phyloP scores from a whole-genome alignment of 1,284 basidiomycete species.

The Retiboletus flavoniger region DNA sequence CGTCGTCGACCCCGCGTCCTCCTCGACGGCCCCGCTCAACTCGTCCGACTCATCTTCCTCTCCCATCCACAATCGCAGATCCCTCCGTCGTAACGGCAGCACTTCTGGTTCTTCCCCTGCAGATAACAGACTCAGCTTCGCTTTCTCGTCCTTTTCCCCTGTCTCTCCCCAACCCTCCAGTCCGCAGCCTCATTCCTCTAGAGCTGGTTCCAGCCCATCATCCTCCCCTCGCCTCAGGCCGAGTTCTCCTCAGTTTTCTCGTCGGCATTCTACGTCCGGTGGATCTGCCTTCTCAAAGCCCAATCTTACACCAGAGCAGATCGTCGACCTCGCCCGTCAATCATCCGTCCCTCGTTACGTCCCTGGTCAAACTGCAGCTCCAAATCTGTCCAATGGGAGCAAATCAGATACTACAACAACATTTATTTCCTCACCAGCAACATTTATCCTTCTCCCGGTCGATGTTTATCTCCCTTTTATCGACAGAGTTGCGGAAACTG shows the following conservation, averaged over 20 bases:
- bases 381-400: conserved; percentile 22
- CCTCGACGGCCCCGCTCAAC: conserved; percentile 16
- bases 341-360: conserved; percentile 49
- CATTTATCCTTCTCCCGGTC: conserved; percentile 68
- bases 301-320: conserved; percentile 61
- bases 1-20: conserved; percentile 38
- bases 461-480: conserved; percentile 75
- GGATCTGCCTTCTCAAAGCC: conserved; percentile 37
- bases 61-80: conserved; percentile 25
- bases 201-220: conserved; percentile 30
- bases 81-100: conserved; percentile 32
- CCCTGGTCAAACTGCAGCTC: conserved; percentile 20
- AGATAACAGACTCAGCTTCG: conserved; percentile 60
- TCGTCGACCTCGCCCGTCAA: conserved; percentile 62
- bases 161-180: conserved; percentile 20
- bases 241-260: conserved; percentile 42
- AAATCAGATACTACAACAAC: not conserved
- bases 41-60: conserved; percentile 34
- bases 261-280: conserved; percentile 32
- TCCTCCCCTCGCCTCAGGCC: conserved; percentile 49
- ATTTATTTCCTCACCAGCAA: conserved; percentile 40
- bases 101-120: conserved; percentile 25
- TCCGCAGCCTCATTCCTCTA: conserved; percentile 15
- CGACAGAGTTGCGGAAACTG: conserved; percentile 66
- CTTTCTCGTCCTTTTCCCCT: conserved; percentile 57